Evolutionary conservation across 2,329 filamentous ascomycete genomes (phyloP), one percentile per base, ranked within the genome.

Genomic region (Fusarium acutatum): DNA sequence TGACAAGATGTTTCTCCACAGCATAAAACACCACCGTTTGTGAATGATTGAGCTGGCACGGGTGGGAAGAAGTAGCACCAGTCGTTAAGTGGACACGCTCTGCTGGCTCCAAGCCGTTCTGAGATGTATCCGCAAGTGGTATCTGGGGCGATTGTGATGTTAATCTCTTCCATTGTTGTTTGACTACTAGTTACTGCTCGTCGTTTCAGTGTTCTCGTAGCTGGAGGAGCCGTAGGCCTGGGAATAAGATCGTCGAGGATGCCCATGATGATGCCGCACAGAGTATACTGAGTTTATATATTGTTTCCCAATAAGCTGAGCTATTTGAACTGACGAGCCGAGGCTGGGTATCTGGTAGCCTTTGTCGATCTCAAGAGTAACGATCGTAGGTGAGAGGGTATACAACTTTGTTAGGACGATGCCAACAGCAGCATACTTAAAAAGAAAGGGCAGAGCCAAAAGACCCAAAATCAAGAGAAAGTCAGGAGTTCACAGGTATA

Each of bases 101-200:
- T 58, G 30, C 43, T 60, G 37, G 63, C 69, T 9, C 69, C 63
- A 9, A 54, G 32, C 26, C 52, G 41, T 50, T 63, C 68, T 14
- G 68, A 72, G 17, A 72, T 64, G 43, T 34, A 72, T 15, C 69
- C 69, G 14, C 69, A 72, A 32, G 57, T 41, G n/a, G 34, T 52
- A 24, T 72, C 53, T 4, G 69, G 63, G 4, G 57, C 69, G 13
- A 59, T 50, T 4, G 58, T 53, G 35, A 69, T 30, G 3, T 40
- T 22, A 4, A 35, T 24, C 3, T 47, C 30, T 10, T 58, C 28
- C 0, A n/a, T n/a, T 34, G 37, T 34, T 28, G 54, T 24, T 13
- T 50, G n/a, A 12, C 54, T 34, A 13, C 49, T 47, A 24, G 38
- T 58, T 53, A 17, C 52, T 46, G 34, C n/a, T 57, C 64, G 68